Evolutionary conservation across 2,329 filamentous ascomycete species (phyloP).

Genomic region (Phialophora verrucosa): DNA sequence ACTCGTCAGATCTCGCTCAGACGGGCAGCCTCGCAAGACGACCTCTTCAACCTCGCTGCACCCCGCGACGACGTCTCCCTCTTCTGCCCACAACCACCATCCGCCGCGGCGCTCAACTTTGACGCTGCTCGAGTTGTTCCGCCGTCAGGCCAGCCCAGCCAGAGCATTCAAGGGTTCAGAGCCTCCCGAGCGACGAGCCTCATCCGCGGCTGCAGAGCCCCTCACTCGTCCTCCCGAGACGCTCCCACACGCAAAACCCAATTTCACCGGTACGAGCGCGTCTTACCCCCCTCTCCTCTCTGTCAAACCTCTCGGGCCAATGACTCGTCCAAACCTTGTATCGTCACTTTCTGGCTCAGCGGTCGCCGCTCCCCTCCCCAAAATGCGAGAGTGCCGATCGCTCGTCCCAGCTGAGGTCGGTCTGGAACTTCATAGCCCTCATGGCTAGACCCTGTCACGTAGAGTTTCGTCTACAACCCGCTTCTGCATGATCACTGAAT

Average conservation of each 20-base stretch:
- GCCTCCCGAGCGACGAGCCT: slow-evolving; percentile 1
- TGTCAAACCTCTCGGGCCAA: not conserved
- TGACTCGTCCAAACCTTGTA: slow-evolving; percentile 2
- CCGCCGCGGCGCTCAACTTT: not conserved
- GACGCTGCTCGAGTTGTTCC: not conserved
- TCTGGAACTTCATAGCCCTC: slow-evolving; percentile 10
- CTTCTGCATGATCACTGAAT: slow-evolving; percentile 9
- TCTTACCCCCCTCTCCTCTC: slow-evolving; percentile 7
- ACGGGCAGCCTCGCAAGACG: slow-evolving; percentile 2
- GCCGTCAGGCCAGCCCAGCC: not conserved
- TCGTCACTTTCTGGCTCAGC: slow-evolving; percentile 4
- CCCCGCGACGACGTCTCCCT: not conserved
- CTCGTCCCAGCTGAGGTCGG: slow-evolving; percentile 6
- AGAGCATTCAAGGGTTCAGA: not conserved
- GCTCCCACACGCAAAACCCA: not conserved
- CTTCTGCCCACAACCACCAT: not conserved
- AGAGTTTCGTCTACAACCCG: not conserved
- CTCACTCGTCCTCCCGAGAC: not conserved
- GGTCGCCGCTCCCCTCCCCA: not conserved
- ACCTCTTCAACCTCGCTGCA: not conserved
- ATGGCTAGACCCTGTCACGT: not conserved
- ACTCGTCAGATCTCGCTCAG: slow-evolving; percentile 4
- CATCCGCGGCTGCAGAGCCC: slow-evolving; percentile 11
- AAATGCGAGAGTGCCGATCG: not conserved
- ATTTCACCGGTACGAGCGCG: slow-evolving; percentile 9